phyloP scores from a whole-genome alignment of 2,329 filamentous ascomycete species.

The Paraconiothyrium brasiliense region DNA sequence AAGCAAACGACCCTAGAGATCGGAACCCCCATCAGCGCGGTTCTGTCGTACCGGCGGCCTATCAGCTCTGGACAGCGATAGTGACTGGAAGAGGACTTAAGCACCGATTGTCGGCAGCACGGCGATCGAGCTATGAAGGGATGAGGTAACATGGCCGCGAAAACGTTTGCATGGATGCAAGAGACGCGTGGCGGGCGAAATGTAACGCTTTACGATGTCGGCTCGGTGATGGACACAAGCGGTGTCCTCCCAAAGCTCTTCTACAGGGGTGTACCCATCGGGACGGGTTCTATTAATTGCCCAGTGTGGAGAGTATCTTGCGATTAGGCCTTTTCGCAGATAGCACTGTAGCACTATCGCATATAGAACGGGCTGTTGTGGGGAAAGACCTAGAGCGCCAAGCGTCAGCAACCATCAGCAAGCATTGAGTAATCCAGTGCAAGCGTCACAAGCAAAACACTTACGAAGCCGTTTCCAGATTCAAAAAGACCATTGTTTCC shows the following conservation, averaged over 20 bases:
- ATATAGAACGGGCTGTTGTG: slow-evolving; percentile 29
- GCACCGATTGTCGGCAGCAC: too few species aligned
- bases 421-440: slow-evolving; percentile 15
- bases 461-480: slow-evolving; percentile 29
- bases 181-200: background rate
- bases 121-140: background rate
- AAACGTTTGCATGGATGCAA: background rate
- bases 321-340: background rate
- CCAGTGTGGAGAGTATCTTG: background rate
- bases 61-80: too few species aligned
- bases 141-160: background rate
- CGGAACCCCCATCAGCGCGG: too few species aligned
- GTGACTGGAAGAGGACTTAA: too few species aligned
- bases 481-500: slow-evolving; percentile 28
- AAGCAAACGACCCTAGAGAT: too few species aligned
- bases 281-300: slow-evolving; percentile 13
- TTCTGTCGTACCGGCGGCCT: too few species aligned
- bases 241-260: background rate
- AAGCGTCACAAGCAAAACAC: slow-evolving; percentile 20
- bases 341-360: slow-evolving; percentile 17
- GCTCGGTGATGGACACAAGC: background rate
- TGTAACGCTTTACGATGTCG: background rate
- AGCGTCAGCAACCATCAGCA: slow-evolving; percentile 31
- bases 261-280: background rate
- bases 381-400: slow-evolving; percentile 26